phyloP scores from a whole-genome alignment of 441 rosid species.

The Bocquillonia castaneifolia region DNA sequence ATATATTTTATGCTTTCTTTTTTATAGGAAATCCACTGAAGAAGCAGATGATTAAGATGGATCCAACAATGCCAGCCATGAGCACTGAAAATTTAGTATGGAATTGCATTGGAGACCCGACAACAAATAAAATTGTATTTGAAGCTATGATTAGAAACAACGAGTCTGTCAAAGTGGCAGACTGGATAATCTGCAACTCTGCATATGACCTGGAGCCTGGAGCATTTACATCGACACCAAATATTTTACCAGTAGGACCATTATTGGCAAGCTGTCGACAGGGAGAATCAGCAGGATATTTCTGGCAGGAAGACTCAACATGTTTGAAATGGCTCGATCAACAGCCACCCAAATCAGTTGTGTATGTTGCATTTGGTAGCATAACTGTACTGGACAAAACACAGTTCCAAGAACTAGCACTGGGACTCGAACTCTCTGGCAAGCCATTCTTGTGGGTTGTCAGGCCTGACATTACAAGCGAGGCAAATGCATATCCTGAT shows the following conservation, averaged over 20 bases:
- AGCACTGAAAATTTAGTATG: constrained; percentile 40
- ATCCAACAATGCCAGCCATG: constrained; percentile 45
- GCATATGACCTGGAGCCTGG: constrained; percentile 43
- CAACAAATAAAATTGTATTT: constrained; percentile 37
- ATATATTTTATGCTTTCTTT: too few relatives aligned
- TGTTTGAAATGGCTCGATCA: constrained; percentile 57
- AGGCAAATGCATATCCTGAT: constrained; percentile 18
- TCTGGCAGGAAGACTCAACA: constrained; percentile 44
- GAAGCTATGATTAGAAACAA: constrained; percentile 30
- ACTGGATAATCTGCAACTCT: constrained; percentile 52
- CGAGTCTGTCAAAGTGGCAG: constrained; percentile 27
- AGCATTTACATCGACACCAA: constrained; percentile 29
- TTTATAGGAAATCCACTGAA: constrained; percentile 36
- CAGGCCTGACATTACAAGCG: constrained; percentile 27
- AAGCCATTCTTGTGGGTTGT: constrained; percentile 48
- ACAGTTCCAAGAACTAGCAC: constrained; percentile 49
- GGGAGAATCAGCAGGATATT: constrained; percentile 29
- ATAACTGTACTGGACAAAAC: constrained; percentile 27
- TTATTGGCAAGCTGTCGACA: constrained; percentile 27
- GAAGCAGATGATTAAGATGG: constrained; percentile 27
- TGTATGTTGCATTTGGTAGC: constrained; percentile 69
- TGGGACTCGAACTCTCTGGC: constrained; percentile 42
- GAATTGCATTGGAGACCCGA: constrained; percentile 35
- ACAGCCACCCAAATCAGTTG: constrained; percentile 40
- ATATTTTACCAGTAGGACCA: constrained; percentile 43